Conservation (phyloP, 345 rosid genomes). For the Linum usitatissimum region DNA sequence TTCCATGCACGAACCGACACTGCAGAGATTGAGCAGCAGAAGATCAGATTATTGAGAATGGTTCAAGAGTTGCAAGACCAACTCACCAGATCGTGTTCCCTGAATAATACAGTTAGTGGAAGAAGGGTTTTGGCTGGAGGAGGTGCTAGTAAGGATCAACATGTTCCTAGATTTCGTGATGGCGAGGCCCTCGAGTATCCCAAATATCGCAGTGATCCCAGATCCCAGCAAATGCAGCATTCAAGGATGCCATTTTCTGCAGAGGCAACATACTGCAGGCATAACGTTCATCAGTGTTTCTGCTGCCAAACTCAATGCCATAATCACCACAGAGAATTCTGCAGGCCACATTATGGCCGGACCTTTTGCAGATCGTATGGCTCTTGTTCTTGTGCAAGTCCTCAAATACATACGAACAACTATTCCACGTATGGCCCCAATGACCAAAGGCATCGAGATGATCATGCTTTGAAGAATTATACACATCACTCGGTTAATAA, state of each 20-base stretch:
- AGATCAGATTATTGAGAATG: slow-evolving; percentile 40
- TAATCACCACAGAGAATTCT: slow-evolving; percentile 16
- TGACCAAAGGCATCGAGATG: slow-evolving; percentile 33
- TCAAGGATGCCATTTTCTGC: not conserved
- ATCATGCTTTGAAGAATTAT: slow-evolving; percentile 28
- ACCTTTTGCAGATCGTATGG: slow-evolving; percentile 25
- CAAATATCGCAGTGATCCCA: slow-evolving; percentile 17
- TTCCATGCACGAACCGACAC: slow-evolving; percentile 30
- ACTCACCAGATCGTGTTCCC: slow-evolving; percentile 24
- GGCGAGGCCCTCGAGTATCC: not conserved
- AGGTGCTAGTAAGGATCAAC: slow-evolving; percentile 21
- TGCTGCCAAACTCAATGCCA: not conserved
- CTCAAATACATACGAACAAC: slow-evolving; percentile 40
- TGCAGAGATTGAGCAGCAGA: slow-evolving; percentile 32
- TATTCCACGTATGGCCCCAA: slow-evolving; percentile 29
- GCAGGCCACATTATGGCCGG: slow-evolving; percentile 21
- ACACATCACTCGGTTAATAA: slow-evolving; percentile 32
- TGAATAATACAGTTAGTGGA: slow-evolving; percentile 14
- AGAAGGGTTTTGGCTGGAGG: slow-evolving; percentile 7
- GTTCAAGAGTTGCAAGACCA: slow-evolving; percentile 47
- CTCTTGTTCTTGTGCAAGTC: slow-evolving; percentile 42
- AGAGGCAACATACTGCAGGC: slow-evolving; percentile 12
- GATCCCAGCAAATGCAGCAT: slow-evolving; percentile 16
- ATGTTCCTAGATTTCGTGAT: not conserved
- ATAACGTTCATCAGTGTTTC: slow-evolving; percentile 15